A percentile compares a stretch with the other conserved stretches of the same genome.
Evolutionary conservation across 2,329 filamentous ascomycete genomes (phyloP).

Genomic region (Fusarium guadeloupense): DNA sequence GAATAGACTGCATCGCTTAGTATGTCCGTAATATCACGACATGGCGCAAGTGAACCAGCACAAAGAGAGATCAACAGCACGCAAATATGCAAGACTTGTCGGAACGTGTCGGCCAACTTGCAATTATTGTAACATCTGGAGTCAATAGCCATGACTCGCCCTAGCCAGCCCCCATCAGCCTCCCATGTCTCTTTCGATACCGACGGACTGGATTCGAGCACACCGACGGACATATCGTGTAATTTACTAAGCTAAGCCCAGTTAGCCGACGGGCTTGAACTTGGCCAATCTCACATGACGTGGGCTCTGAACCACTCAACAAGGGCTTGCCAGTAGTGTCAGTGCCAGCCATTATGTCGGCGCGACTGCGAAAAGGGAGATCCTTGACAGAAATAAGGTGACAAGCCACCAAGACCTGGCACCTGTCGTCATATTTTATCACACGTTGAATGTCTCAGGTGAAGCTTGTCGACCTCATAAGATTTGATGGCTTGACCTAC

Average conservation of each 20-base stretch:
- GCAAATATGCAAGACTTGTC: background rate
- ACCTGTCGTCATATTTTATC: constrained; percentile 21
- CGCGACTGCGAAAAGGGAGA: constrained; percentile 5
- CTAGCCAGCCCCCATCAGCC: constrained; percentile 10
- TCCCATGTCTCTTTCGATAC: constrained; percentile 21
- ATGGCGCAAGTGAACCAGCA: background rate
- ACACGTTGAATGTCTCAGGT: constrained; percentile 35
- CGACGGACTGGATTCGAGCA: constrained; percentile 16
- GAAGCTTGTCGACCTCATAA: constrained; percentile 21
- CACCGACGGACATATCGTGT: background rate
- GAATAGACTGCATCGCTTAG: background rate
- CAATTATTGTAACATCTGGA: background rate
- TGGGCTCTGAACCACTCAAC: constrained; percentile 19
- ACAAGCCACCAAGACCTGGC: constrained; percentile 11
- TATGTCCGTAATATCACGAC: background rate
- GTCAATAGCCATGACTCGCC: constrained; percentile 29
- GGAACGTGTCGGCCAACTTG: constrained; percentile 4
- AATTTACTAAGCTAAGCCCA: background rate
- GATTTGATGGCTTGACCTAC: constrained; percentile 30
- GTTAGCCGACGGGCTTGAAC: constrained; percentile 1
- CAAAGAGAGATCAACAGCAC: background rate
- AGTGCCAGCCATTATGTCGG: constrained; percentile 12
- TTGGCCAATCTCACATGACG: constrained; percentile 3
- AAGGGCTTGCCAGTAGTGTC: constrained; percentile 18
- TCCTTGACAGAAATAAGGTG: background rate